Base-by-base conservation (phyloP, 352 stramenopile species). In the Pythium graminicola region DNA sequence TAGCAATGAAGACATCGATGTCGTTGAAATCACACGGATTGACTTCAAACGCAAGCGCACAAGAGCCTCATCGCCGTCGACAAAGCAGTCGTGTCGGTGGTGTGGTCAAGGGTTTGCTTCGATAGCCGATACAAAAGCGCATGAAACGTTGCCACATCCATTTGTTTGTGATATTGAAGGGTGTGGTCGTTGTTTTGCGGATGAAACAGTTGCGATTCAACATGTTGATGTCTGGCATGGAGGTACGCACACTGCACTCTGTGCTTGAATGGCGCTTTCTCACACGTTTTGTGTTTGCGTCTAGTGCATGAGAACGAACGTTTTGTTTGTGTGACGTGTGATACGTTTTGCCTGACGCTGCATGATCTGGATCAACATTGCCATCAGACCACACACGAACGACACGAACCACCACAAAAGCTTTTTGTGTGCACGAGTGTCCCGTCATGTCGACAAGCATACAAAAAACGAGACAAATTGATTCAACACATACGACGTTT, bases 401-500 rank as follows among this genome's bases (percentile, higher is more conserved):
- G 35, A n/a, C n/a, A 48, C 16, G n/a, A 33, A 5, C 41, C 38
- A 6, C 35, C 35, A 2, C 24, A 17, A 1, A 36, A 17, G 14
- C 36, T 57, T 20, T 64, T 54, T 13, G 45, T 58, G 7, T 66
- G 59, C 31, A 17, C 54, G 32, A 47, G 19, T 0, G 39, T 52
- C 13, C n/a, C 40, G 0, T 47, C 59, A 5, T 66, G 54, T 19
- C 13, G 33, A 9, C 49, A 55, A 26, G 40, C 39, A 8, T 68
- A 60, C 44, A 62, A 63, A 33, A 60, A 55, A 23, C 60, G 64
- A 38, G 62, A 70, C 54, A 64, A 70, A 26, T 36, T 70, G 8
- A 17, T 23, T 1, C 57, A 57, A 3, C 62, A 70, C 53, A 32
- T 32, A 6, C 45, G 53, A 28, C 51, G 54, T 0, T 60, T 61